Evolutionary conservation across 768 basidiomycete genomes (phyloP).

Genomic region (Pluteus cervinus): DNA sequence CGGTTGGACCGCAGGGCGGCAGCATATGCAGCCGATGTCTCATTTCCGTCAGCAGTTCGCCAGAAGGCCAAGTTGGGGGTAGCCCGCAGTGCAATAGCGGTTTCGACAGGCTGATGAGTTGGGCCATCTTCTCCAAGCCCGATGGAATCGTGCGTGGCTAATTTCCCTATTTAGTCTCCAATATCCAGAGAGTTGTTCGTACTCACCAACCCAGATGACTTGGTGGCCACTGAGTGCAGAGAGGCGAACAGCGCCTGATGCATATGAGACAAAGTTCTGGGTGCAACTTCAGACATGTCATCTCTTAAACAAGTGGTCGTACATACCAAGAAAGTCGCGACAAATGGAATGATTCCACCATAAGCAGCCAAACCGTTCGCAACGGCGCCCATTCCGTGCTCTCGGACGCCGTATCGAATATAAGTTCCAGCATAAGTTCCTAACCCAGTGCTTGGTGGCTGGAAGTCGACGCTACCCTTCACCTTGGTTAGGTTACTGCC

Average conservation of each 20-base stretch:
- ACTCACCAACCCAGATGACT: constrained; percentile 89
- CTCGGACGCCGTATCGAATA: constrained; percentile 94
- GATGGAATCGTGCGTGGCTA: constrained; percentile 93
- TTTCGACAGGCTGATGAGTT: constrained; percentile 94
- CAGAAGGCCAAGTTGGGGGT: constrained; percentile 90
- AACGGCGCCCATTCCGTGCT: constrained; percentile 96
- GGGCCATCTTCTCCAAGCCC: constrained; percentile 92
- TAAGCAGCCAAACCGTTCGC: constrained; percentile 89
- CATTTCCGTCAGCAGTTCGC: constrained; percentile 93
- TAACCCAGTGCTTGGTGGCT: constrained; percentile 78
- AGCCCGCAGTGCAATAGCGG: constrained; percentile 79
- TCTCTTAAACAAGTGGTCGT: not conserved
- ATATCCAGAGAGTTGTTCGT: not conserved
- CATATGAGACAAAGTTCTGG: constrained; percentile 91
- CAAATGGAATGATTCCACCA: constrained; percentile 86
- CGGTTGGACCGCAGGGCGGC: constrained; percentile 66
- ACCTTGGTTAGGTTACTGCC: constrained; percentile 88
- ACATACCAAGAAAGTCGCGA: constrained; percentile 84
- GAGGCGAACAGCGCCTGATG: constrained; percentile 86
- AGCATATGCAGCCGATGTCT: constrained; percentile 90
- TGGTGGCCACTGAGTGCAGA: constrained; percentile 86
- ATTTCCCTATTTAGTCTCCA: constrained; percentile 1
- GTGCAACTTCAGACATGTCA: not conserved
- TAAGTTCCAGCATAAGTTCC: constrained; percentile 86
- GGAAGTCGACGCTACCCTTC: constrained; percentile 85